Percentiles rank a stretch among this genome's conserved stretches.
Evolutionary conservation across 2,329 filamentous ascomycete species (phyloP).

Genomic region (Proliferodiscus dingleyae): DNA sequence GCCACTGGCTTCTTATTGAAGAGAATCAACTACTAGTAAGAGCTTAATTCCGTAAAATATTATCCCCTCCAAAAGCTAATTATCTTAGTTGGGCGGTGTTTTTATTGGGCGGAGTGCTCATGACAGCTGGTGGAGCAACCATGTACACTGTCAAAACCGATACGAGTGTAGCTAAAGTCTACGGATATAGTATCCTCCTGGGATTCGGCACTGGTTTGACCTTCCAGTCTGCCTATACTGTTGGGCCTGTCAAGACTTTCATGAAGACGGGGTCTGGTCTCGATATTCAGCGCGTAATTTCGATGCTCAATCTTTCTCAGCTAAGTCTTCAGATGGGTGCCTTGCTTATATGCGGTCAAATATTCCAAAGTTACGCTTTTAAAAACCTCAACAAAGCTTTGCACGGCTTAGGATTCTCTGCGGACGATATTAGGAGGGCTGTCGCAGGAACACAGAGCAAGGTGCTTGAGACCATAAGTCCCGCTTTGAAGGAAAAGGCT

Average conservation of each 20-base stretch:
- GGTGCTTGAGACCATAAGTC: slow-evolving; percentile 7
- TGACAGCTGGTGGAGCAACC: slow-evolving; percentile 22
- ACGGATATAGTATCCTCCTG: slow-evolving; percentile 35
- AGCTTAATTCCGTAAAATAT: background rate
- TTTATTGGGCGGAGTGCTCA: background rate
- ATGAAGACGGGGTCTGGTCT: slow-evolving; percentile 8
- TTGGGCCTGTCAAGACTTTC: slow-evolving; percentile 27
- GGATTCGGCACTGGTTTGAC: slow-evolving; percentile 35
- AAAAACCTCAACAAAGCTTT: slow-evolving; percentile 24
- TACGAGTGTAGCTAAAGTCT: slow-evolving; percentile 26
- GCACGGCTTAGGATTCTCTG: slow-evolving; percentile 11
- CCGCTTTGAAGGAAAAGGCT: slow-evolving; percentile 15
- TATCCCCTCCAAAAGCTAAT: background rate
- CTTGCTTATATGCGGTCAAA: slow-evolving; percentile 31
- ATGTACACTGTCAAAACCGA: slow-evolving; percentile 25
- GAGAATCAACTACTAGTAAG: slow-evolving; percentile 28
- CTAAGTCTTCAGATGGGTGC: slow-evolving; percentile 30
- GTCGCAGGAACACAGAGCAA: slow-evolving; percentile 15
- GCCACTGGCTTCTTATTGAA: slow-evolving; percentile 36
- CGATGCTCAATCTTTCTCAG: slow-evolving; percentile 34
- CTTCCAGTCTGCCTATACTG: slow-evolving; percentile 10
- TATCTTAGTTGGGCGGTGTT: background rate
- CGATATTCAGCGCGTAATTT: slow-evolving; percentile 28
- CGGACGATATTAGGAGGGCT: slow-evolving; percentile 22
- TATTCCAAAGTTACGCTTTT: slow-evolving; percentile 33